phyloP scores from a whole-genome alignment of 371 early-diverging fungal genomes.

The Rhizopus sp. region DNA sequence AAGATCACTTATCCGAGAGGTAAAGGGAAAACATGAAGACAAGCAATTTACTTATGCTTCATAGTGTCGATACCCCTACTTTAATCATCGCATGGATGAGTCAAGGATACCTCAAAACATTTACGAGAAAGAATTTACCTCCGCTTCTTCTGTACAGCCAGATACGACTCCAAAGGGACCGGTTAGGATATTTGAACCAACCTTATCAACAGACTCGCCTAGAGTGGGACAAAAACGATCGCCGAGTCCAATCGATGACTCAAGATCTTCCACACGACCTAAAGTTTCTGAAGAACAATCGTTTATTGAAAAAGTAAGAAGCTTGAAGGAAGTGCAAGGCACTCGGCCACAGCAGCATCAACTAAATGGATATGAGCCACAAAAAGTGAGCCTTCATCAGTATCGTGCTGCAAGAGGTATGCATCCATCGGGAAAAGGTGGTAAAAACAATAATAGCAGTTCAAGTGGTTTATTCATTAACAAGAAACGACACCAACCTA shows the following conservation, averaged over 20 bases:
- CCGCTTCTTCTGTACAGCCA: not conserved
- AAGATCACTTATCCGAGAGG: conserved; percentile 51
- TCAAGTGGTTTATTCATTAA: conserved; percentile 27
- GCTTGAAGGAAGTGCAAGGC: not conserved
- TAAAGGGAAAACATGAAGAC: conserved; percentile 22
- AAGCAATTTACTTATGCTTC: not conserved
- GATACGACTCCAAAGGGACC: conserved; percentile 10
- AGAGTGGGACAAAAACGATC: conserved; percentile 8
- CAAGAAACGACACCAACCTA: not conserved
- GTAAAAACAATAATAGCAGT: not conserved
- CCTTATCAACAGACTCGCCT: not conserved
- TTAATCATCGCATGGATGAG: conserved; percentile 11
- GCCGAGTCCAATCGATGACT: not conserved
- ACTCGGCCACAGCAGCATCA: not conserved
- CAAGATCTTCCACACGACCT: not conserved
- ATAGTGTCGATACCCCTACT: conserved; percentile 30
- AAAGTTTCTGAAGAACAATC: conserved; percentile 1
- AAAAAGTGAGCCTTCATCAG: conserved; percentile 10
- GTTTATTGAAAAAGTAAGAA: conserved; percentile 19
- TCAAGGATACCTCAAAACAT: conserved; percentile 16
- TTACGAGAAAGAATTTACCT: conserved; percentile 11
- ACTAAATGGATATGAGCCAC: not conserved
- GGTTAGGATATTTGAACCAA: conserved; percentile 8
- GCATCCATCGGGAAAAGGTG: not conserved
- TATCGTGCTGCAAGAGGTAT: conserved; percentile 26